Evolutionary conservation across 2,329 filamentous ascomycete genomes (phyloP).

Genomic region (Aspergillaceae sp.): DNA sequence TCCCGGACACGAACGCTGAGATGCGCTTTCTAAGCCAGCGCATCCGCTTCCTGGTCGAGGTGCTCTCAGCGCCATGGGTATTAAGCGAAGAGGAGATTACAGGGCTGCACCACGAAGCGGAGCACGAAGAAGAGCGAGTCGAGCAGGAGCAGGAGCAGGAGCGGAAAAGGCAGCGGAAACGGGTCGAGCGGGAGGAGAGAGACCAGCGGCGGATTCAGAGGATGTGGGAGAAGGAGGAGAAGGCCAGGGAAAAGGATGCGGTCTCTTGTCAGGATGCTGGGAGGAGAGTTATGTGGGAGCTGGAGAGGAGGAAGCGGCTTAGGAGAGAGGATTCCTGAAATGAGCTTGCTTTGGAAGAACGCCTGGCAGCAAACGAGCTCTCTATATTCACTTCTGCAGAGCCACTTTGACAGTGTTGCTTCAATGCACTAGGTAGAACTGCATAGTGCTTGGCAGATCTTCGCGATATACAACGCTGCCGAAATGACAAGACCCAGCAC

Average conservation of each 20-base stretch:
- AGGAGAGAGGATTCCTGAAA: neutral
- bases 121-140: constrained; percentile 31
- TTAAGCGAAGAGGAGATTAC: constrained; percentile 38
- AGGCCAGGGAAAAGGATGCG: constrained; percentile 27
- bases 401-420: too few relatives aligned
- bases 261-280: constrained; percentile 23
- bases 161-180: constrained; percentile 17
- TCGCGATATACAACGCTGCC: too few relatives aligned
- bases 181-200: constrained; percentile 25
- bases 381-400: too few relatives aligned
- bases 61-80: constrained; percentile 48
- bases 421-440: too few relatives aligned
- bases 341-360: too few relatives aligned
- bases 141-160: constrained; percentile 29
- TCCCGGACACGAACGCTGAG: constrained; percentile 48
- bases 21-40: constrained; percentile 45
- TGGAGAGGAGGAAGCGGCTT: constrained; percentile 3
- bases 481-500: too few relatives aligned
- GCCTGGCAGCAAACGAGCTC: too few relatives aligned
- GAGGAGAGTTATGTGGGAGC: constrained; percentile 15
- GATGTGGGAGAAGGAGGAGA: constrained; percentile 35
- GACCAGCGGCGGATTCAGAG: constrained; percentile 28
- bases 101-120: constrained; percentile 33
- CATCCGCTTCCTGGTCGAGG: constrained; percentile 40
- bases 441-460: too few relatives aligned